Evolutionary conservation across 75 land plant genomes (phyloP).

Genomic region (Isoetes taiwanensis): DNA sequence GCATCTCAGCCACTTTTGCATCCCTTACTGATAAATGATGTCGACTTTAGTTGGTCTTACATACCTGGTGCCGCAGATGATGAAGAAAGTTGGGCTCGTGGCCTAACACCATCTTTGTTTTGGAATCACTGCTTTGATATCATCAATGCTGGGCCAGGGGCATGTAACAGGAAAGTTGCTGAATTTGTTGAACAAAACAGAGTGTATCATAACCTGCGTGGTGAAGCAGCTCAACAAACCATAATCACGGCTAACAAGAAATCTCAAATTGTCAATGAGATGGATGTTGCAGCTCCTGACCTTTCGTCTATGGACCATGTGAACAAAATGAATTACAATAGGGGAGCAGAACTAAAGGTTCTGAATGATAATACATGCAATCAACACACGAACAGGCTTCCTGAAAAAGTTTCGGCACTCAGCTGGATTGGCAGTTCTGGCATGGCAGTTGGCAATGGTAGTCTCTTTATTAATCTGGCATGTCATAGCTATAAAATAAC

Average conservation of each 20-base stretch:
- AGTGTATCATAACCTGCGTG: conserved; percentile 59
- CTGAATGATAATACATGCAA: background rate
- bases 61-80: conserved; percentile 98
- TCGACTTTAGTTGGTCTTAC: conserved; percentile 82
- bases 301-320: background rate
- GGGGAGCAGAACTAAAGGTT: background rate
- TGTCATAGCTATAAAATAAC: background rate
- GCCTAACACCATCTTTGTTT: conserved; percentile 63
- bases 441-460: conserved; percentile 67
- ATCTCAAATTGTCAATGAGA: conserved; percentile 11
- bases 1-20: conserved; percentile 46
- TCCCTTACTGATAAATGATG: conserved; percentile 40
- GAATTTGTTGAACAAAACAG: conserved; percentile 80
- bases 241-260: conserved; percentile 24
- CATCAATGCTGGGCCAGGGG: conserved; percentile 44
- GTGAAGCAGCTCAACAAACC: conserved; percentile 62
- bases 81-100: conserved; percentile 98
- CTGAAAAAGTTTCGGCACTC: conserved; percentile 9
- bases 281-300: background rate
- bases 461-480: background rate
- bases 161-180: conserved; percentile 71
- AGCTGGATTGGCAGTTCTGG: conserved; percentile 70
- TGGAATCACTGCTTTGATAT: conserved; percentile 72
- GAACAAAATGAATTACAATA: background rate
- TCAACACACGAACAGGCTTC: background rate